phyloP scores from a whole-genome alignment of 345 rosid genomes.

The Excoecaria cochinchinensis region DNA sequence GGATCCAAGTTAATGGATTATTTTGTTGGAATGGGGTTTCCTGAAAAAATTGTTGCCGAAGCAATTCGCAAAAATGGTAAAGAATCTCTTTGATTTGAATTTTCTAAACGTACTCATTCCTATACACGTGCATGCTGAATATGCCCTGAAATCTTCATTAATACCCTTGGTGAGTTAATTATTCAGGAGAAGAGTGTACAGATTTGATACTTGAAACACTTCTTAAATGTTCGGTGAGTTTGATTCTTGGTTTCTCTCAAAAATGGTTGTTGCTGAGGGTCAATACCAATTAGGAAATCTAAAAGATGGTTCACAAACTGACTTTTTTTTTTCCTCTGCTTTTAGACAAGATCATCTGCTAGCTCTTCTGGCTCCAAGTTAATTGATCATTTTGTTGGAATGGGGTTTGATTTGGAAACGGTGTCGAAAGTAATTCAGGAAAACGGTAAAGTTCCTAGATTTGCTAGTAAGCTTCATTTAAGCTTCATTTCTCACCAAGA shows the following conservation, averaged over 20 bases:
- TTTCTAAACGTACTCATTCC: background rate
- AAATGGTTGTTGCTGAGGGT: background rate
- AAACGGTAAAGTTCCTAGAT: constrained; percentile 38
- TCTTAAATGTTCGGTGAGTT: constrained; percentile 49
- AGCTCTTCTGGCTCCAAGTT: constrained; percentile 44
- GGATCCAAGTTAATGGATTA: constrained; percentile 50
- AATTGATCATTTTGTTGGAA: constrained; percentile 48
- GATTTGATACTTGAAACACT: constrained; percentile 54
- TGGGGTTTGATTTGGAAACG: constrained; percentile 52
- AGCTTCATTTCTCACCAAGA: background rate
- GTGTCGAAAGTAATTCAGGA: constrained; percentile 46
- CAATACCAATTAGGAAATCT: background rate
- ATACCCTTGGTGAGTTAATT: constrained; percentile 13
- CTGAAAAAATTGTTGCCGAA: constrained; percentile 53
- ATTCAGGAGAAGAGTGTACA: constrained; percentile 49
- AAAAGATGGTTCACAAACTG: background rate
- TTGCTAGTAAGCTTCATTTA: background rate
- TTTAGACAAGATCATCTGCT: constrained; percentile 36
- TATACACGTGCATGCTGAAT: background rate
- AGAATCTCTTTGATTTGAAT: background rate
- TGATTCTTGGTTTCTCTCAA: constrained; percentile 9
- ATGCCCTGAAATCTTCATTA: constrained; percentile 12
- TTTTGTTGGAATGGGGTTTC: constrained; percentile 74
- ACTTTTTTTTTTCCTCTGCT: constrained; percentile 8
- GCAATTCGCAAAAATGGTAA: constrained; percentile 68